A percentile compares a stretch with the other conserved stretches of the same genome.
Conservation (phyloP, 768 basidiomycete genomes). For the Boletus tylopilopsis region DNA sequence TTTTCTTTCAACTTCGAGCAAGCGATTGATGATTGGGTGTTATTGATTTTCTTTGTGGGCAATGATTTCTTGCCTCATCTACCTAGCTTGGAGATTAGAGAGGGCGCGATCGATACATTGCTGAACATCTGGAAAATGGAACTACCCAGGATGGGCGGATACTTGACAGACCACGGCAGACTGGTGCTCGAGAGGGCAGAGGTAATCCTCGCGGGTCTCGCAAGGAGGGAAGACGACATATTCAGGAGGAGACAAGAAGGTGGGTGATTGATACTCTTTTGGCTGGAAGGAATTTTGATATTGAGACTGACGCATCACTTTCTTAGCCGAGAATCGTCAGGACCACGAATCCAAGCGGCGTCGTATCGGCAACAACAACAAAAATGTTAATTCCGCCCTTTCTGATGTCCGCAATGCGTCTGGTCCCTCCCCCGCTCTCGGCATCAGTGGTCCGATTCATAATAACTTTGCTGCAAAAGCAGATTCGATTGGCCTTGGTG, state of each 20-base stretch:
- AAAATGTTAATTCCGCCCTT: conserved; percentile 45
- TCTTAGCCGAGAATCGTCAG: conserved; percentile 87
- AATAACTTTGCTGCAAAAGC: conserved; percentile 73
- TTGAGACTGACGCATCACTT: conserved; percentile 12
- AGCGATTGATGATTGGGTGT: conserved; percentile 99
- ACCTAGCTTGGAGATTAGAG: conserved; percentile 96
- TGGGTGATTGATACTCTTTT: conserved; percentile 39
- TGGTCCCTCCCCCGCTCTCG: conserved; percentile 30
- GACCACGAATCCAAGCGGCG: conserved; percentile 88
- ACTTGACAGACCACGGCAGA: conserved; percentile 89
- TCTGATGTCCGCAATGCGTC: conserved; percentile 28
- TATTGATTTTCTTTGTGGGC: conserved; percentile 99
- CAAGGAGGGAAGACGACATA: conserved; percentile 93
- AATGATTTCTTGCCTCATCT: conserved; percentile 98
- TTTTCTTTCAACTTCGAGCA: conserved; percentile 94
- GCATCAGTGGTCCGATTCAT: conserved; percentile 31
- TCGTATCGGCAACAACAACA: conserved; percentile 47
- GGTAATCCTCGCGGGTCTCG: conserved; percentile 93
- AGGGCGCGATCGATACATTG: conserved; percentile 97
- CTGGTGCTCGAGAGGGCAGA: conserved; percentile 83
- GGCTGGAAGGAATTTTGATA: conserved; percentile 2
- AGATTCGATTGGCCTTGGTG: conserved; percentile 75
- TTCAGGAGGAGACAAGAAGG: conserved; percentile 90
- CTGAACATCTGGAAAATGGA: conserved; percentile 95
- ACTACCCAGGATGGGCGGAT: conserved; percentile 94